Conservation (phyloP, 2,329 filamentous ascomycete species). For the Chalara sp. region DNA sequence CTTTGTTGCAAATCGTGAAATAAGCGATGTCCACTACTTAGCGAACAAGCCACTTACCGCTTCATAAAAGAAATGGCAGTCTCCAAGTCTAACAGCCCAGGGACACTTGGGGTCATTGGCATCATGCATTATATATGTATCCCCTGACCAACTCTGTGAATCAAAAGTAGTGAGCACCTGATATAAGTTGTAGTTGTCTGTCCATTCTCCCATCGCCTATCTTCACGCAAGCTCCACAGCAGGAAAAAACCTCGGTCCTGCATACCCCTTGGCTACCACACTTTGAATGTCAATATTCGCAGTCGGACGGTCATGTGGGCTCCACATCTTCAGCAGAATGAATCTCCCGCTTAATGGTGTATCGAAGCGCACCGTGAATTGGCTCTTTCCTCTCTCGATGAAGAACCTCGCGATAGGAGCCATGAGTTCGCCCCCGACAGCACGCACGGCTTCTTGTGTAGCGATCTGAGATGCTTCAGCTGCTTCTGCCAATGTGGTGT, state of each 20-base stretch:
- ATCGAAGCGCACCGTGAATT: conserved; percentile 80
- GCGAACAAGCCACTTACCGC: no score
- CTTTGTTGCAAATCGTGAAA: no score
- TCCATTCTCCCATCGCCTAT: no score
- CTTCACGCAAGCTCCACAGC: conserved; percentile 35
- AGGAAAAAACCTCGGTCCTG: conserved; percentile 79
- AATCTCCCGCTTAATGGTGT: conserved; percentile 76
- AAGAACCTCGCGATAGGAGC: conserved; percentile 74
- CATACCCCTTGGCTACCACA: conserved; percentile 75
- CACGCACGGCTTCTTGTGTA: conserved; percentile 49
- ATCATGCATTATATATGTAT: no score
- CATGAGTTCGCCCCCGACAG: conserved; percentile 55
- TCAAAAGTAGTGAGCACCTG: no score
- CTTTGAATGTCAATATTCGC: conserved; percentile 86
- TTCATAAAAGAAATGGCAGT: no score
- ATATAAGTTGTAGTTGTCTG: no score
- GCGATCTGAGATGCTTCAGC: conserved; percentile 35
- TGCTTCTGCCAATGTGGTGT: conserved; percentile 25
- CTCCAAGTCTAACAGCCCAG: no score
- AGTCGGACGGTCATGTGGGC: conserved; percentile 55
- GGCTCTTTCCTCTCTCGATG: conserved; percentile 75
- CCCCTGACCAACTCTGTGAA: no score
- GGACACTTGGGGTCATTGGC: no score
- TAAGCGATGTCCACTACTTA: no score
- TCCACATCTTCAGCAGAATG: conserved; percentile 88